Evolutionary conservation across 331 rosid genomes (phyloP).

Genomic region (Saraca asoca): DNA sequence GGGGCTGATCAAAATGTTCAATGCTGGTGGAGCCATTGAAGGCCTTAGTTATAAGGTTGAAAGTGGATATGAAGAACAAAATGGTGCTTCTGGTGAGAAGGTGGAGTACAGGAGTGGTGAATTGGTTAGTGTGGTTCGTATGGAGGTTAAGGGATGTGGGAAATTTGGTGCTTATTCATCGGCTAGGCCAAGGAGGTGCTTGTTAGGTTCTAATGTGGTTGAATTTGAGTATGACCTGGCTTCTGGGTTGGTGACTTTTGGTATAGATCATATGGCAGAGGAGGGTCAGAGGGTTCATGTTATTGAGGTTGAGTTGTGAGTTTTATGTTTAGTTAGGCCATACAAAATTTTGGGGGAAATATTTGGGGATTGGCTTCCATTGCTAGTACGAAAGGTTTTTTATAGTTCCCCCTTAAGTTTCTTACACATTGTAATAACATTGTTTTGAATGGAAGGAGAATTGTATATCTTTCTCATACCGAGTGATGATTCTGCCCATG

Average conservation of each 20-base stretch:
- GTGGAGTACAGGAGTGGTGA: constrained; percentile 28
- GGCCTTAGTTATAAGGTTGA: constrained; percentile 48
- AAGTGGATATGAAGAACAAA: constrained; percentile 5
- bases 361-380: neutral
- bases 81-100: neutral
- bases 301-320: constrained; percentile 58
- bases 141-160: constrained; percentile 78
- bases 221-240: constrained; percentile 49
- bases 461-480: neutral
- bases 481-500: neutral
- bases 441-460: constrained; percentile 8
- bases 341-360: neutral
- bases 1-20: constrained; percentile 79
- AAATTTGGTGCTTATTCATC: constrained; percentile 76
- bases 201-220: constrained; percentile 39
- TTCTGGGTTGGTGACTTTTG: constrained; percentile 58
- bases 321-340: neutral
- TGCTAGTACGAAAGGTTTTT: constrained; percentile 3
- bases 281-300: constrained; percentile 49
- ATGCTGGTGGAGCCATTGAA: constrained; percentile 74
- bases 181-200: constrained; percentile 55
- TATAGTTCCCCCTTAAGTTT: neutral
- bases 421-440: neutral
- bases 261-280: constrained; percentile 55
- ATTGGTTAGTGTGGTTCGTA: constrained; percentile 43